Percentiles rank a stretch among this genome's conserved stretches.
Evolutionary conservation across 2,329 filamentous ascomycete genomes (phyloP).

Genomic region (Arthroderma uncinatum): DNA sequence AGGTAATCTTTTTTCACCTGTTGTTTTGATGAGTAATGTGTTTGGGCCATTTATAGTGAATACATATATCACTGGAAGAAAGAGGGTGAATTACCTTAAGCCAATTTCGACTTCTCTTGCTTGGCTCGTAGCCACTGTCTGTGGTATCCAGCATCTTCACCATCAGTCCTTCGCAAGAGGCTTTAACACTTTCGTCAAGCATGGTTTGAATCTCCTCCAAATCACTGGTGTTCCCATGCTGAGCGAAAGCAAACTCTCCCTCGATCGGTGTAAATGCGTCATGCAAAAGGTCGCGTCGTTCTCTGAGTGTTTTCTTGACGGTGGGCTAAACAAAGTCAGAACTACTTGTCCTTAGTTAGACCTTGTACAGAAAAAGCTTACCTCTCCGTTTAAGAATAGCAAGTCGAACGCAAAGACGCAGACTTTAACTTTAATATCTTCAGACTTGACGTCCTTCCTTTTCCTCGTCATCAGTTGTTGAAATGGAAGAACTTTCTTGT

Average conservation of each 20-base stretch:
- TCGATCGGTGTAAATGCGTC: slow-evolving; percentile 64
- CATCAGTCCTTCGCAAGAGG: slow-evolving; percentile 95
- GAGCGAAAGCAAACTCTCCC: slow-evolving; percentile 85
- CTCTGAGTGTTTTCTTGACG: slow-evolving; percentile 75
- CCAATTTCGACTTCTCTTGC: slow-evolving; percentile 94
- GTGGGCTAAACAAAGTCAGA: slow-evolving; percentile 42
- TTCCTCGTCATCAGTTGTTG: slow-evolving; percentile 98
- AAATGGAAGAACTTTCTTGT: slow-evolving; percentile 94
- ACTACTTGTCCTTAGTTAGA: slow-evolving; percentile 8
- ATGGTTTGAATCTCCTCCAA: slow-evolving; percentile 88
- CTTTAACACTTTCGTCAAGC: slow-evolving; percentile 88
- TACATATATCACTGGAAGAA: background rate
- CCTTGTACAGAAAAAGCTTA: slow-evolving; percentile 21
- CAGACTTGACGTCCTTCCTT: slow-evolving; percentile 88
- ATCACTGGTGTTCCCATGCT: slow-evolving; percentile 73
- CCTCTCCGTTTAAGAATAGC: slow-evolving; percentile 82
- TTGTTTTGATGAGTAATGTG: background rate
- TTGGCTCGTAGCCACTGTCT: slow-evolving; percentile 91
- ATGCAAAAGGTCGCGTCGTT: slow-evolving; percentile 66
- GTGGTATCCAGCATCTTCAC: slow-evolving; percentile 96
- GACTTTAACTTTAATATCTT: slow-evolving; percentile 92
- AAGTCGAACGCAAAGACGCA: slow-evolving; percentile 96
- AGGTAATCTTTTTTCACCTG: slow-evolving; percentile 98
- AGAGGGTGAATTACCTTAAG: slow-evolving; percentile 55
- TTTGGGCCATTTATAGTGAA: background rate